Conservation (phyloP, 2,329 filamentous ascomycete species). For the Neobulgaria alba region DNA sequence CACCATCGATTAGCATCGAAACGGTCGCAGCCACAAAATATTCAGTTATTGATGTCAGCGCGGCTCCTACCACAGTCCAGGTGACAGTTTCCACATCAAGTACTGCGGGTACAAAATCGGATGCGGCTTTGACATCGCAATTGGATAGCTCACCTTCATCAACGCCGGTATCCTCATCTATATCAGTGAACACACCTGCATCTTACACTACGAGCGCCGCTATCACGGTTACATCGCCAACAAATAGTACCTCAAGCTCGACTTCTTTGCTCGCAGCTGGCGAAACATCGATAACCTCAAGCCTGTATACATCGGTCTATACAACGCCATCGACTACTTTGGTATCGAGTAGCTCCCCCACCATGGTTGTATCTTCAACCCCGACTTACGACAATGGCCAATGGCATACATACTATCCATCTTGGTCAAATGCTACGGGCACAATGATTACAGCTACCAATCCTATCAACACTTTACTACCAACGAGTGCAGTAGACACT, state of each 20-base stretch:
- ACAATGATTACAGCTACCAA: slow-evolving; percentile 4
- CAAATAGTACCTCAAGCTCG: neutral
- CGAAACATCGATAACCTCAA: slow-evolving; percentile 6
- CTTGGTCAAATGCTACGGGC: slow-evolving; percentile 21
- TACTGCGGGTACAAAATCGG: neutral
- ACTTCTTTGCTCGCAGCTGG: slow-evolving; percentile 3
- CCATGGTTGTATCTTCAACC: no score
- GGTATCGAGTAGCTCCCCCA: no score
- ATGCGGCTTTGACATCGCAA: neutral
- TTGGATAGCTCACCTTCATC: neutral
- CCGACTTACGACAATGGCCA: slow-evolving; percentile 23
- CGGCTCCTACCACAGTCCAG: slow-evolving; percentile 17
- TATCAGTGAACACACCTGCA: neutral
- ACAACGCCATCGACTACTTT: slow-evolving; percentile 5
- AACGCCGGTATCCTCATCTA: neutral
- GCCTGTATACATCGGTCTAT: slow-evolving; percentile 9
- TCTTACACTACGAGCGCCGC: neutral
- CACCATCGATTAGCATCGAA: slow-evolving; percentile 11
- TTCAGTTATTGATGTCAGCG: slow-evolving; percentile 24
- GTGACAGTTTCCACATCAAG: neutral
- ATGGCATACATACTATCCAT: slow-evolving; percentile 27
- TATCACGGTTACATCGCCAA: neutral
- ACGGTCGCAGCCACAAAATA: slow-evolving; percentile 19
- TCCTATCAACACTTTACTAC: neutral
- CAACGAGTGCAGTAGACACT: neutral